Conservation (phyloP, 805 yeast species). For the Blastobotrys peoriensis region DNA sequence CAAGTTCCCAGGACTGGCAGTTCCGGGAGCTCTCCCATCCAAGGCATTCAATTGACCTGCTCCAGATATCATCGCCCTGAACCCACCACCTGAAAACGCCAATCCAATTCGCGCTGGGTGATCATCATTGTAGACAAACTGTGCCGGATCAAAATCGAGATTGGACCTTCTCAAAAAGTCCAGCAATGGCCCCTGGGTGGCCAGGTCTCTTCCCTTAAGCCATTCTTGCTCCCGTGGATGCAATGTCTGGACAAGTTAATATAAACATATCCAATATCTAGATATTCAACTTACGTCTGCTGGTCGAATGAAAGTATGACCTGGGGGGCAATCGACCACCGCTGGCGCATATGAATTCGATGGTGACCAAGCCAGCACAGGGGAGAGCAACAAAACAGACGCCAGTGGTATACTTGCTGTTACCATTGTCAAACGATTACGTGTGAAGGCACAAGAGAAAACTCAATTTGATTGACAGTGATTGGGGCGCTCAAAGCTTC, state of each 20-base stretch:
- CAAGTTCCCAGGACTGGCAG: constrained; percentile 45
- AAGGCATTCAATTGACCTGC: constrained; percentile 79
- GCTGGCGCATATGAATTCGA: constrained; percentile 41
- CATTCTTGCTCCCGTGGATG: constrained; percentile 52
- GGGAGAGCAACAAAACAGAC: neutral
- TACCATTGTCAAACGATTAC: no score
- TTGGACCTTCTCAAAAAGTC: constrained; percentile 66
- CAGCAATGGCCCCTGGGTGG: constrained; percentile 69
- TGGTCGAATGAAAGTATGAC: constrained; percentile 5
- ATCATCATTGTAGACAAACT: constrained; percentile 60
- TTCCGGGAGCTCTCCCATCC: constrained; percentile 58
- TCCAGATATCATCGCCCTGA: constrained; percentile 77
- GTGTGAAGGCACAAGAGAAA: no score
- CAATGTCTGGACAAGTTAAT: constrained; percentile 37
- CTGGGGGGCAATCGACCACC: constrained; percentile 34
- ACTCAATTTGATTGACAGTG: no score
- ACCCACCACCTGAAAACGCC: constrained; percentile 86
- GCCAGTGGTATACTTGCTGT: no score
- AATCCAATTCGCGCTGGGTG: constrained; percentile 43
- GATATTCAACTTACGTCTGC: constrained; percentile 51
- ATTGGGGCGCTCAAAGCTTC: no score
- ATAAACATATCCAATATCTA: constrained; percentile 56
- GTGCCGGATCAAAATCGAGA: constrained; percentile 53
- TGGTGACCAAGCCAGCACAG: constrained; percentile 22
- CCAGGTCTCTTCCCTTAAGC: constrained; percentile 52